Evolutionary conservation across 2,329 filamentous ascomycete species (phyloP).

Genomic region (Colletotrichum lupini): DNA sequence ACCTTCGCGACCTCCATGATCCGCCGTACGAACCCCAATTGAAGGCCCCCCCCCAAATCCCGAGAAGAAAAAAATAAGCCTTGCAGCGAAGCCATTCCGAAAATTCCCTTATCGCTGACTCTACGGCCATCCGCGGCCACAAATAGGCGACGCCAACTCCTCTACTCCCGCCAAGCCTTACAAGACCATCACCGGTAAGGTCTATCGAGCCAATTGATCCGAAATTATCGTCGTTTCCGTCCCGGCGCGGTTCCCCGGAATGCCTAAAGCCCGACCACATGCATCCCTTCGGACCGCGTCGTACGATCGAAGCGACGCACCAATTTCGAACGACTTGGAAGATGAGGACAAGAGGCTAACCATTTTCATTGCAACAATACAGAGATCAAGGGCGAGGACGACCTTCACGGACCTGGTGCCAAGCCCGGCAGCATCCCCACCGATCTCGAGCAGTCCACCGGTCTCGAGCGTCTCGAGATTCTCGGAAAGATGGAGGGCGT

Average conservation of each 20-base stretch:
- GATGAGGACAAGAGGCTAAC: constrained; percentile 15
- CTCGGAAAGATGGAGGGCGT: constrained; percentile 99
- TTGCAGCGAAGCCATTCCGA: constrained; percentile 20
- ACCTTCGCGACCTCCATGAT: constrained; percentile 69
- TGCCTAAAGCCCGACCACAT: constrained; percentile 4
- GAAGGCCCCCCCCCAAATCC: constrained; percentile 25
- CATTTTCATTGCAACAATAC: constrained; percentile 35
- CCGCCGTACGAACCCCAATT: constrained; percentile 63
- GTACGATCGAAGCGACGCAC: constrained; percentile 18
- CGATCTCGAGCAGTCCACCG: constrained; percentile 95
- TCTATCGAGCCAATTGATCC: constrained; percentile 29
- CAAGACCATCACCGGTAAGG: constrained; percentile 60
- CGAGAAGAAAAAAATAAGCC: constrained; percentile 22
- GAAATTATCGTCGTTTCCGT: constrained; percentile 13
- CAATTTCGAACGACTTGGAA: neutral
- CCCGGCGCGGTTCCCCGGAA: constrained; percentile 13
- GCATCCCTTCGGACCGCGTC: constrained; percentile 31
- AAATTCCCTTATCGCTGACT: constrained; percentile 27
- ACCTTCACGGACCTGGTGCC: constrained; percentile 88
- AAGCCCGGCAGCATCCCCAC: constrained; percentile 85
- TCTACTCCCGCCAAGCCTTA: constrained; percentile 52
- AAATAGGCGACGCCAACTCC: constrained; percentile 52
- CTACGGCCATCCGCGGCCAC: constrained; percentile 11
- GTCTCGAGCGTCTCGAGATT: constrained; percentile 98
- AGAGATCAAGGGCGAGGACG: constrained; percentile 87